phyloP scores from a whole-genome alignment of 2,329 filamentous ascomycete species.

The Chrysoporthe deuterocubensis region DNA sequence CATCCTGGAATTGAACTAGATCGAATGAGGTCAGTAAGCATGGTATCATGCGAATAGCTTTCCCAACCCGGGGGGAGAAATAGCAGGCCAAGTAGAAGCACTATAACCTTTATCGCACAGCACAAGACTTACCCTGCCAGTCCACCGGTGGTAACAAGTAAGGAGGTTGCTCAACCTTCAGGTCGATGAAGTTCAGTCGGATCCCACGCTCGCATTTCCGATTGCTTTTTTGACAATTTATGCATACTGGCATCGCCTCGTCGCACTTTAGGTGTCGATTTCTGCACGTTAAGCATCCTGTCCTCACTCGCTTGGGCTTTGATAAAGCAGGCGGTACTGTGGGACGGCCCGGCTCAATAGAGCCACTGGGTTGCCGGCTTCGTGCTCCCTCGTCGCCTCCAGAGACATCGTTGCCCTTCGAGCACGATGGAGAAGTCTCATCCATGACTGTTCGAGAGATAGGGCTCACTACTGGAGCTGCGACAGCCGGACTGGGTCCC shows the following conservation, averaged over 20 bases:
- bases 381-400: not conserved
- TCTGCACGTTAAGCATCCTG: conserved; percentile 87
- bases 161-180: conserved; percentile 71
- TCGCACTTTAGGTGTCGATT: conserved; percentile 92
- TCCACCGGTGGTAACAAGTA: conserved; percentile 64
- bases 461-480: conserved; percentile 6
- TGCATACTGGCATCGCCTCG: conserved; percentile 65
- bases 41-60: not conserved
- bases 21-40: conserved; percentile 18
- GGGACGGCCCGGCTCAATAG: conserved; percentile 4
- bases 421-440: conserved; percentile 2
- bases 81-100: not conserved
- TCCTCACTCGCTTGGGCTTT: conserved; percentile 86
- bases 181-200: conserved; percentile 89
- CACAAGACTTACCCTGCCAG: conserved; percentile 59
- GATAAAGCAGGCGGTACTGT: conserved; percentile 4
- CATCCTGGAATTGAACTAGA: conserved; percentile 78
- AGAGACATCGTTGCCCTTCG: conserved; percentile 1
- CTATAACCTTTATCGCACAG: not conserved
- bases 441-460: not conserved
- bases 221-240: conserved; percentile 88
- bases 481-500: conserved; percentile 1
- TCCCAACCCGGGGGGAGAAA: not conserved
- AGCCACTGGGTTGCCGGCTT: conserved; percentile 12
- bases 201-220: conserved; percentile 84